These are phyloP conservation scores for Dactylellina sp. DNA, from an alignment of 2,329 filamentous ascomycete species.

Conservation along the genomic window DNA sequence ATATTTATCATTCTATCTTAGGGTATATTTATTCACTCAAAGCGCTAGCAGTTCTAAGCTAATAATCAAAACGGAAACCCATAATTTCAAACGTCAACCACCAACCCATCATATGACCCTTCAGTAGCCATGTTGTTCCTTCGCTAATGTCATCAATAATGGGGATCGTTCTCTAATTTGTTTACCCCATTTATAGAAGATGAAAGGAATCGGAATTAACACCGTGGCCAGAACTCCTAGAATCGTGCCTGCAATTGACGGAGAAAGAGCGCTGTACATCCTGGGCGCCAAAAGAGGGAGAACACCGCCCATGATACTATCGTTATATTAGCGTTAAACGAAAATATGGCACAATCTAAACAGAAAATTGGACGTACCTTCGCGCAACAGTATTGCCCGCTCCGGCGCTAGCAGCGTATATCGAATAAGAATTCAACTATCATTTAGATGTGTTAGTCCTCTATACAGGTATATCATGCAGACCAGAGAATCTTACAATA, in stretches of 20 bases:
- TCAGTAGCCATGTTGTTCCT: constrained; percentile 59
- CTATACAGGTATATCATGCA: background rate
- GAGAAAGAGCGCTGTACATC: constrained; percentile 77
- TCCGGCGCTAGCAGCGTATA: constrained; percentile 83
- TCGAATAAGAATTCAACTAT: constrained; percentile 72
- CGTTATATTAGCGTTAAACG: background rate
- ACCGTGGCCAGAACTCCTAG: constrained; percentile 78
- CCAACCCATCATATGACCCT: background rate
- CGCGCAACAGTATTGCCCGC: constrained; percentile 82
- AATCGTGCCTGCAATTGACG: constrained; percentile 62
- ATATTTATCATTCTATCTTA: background rate
- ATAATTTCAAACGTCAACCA: background rate
- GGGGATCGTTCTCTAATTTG: constrained; percentile 69
- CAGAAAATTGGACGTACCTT: constrained; percentile 47
- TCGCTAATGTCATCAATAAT: constrained; percentile 63
- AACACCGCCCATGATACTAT: constrained; percentile 77
- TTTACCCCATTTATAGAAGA: constrained; percentile 76
- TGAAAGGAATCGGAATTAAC: constrained; percentile 81
- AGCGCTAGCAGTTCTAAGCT: no score
- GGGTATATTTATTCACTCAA: constrained; percentile 8
- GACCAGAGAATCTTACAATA: constrained; percentile 67
- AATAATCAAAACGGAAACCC: background rate
- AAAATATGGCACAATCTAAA: background rate
- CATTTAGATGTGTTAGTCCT: background rate
- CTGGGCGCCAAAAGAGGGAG: constrained; percentile 79